These are phyloP conservation scores for Aspergillus heteromorphus DNA, from an alignment of 495 filamentous ascomycete genomes.

Conservation along the genomic window DNA sequence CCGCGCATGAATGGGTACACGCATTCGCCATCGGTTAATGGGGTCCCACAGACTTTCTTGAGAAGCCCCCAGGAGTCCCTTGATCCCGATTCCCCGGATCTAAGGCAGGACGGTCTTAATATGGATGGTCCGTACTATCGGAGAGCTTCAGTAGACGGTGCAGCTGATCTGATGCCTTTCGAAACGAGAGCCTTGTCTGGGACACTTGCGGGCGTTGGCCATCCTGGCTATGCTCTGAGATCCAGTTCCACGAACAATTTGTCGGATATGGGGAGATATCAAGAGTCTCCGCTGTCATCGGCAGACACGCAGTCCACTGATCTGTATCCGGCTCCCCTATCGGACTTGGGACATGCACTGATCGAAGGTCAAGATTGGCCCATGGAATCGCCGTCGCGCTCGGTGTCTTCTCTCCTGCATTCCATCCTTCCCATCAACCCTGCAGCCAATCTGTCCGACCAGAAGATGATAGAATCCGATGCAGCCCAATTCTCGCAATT, in stretches of 20 bases:
- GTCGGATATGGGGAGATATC: constrained; percentile 6
- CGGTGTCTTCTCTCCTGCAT: constrained; percentile 17
- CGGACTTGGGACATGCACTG: constrained; percentile 12
- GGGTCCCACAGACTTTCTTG: background rate
- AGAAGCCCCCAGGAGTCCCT: background rate
- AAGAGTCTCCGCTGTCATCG: constrained; percentile 13
- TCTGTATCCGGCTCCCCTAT: constrained; percentile 6
- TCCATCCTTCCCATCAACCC: constrained; percentile 30
- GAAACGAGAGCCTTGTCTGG: constrained; percentile 5
- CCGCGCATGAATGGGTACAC: background rate
- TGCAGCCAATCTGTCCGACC: constrained; percentile 14
- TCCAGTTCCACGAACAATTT: background rate
- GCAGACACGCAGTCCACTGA: constrained; percentile 15
- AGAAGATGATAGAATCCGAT: constrained; percentile 6
- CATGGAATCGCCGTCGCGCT: constrained; percentile 5
- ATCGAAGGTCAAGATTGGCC: constrained; percentile 11
- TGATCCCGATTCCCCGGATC: background rate
- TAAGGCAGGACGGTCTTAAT: constrained; percentile 15
- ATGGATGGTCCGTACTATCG: constrained; percentile 15
- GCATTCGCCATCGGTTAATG: background rate
- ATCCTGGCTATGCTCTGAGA: constrained; percentile 14
- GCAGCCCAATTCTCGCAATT: constrained; percentile 7
- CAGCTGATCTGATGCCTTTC: constrained; percentile 5
- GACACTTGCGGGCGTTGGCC: constrained; percentile 19
- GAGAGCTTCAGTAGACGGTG: constrained; percentile 1